Evolutionary conservation across 805 yeast genomes (phyloP).

Genomic region (Hanseniaspora pseudoguilliermondii): DNA sequence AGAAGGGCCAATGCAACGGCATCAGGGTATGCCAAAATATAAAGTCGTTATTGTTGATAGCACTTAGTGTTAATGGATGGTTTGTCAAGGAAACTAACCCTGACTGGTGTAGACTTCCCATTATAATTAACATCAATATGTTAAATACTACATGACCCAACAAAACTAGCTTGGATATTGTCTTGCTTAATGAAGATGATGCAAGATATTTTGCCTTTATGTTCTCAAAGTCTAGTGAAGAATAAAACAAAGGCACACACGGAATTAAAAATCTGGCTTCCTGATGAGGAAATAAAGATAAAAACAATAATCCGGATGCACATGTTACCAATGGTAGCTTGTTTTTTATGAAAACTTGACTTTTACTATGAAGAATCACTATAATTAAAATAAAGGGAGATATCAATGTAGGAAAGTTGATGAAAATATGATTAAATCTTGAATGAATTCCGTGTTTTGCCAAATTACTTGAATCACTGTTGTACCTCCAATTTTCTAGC

Average conservation of each 20-base stretch:
- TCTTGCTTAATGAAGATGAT: not conserved
- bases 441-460: conserved; percentile 76
- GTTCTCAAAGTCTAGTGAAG: not conserved
- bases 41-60: not conserved
- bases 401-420: conserved; percentile 65
- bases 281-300: conserved; percentile 70
- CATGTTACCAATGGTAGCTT: conserved; percentile 54
- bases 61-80: not conserved
- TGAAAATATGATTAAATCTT: conserved; percentile 54
- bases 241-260: conserved; percentile 48
- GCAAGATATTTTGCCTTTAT: not conserved
- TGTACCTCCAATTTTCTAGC: conserved; percentile 62
- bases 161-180: not conserved
- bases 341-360: conserved; percentile 22
- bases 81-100: conserved; percentile 66
- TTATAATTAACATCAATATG: conserved; percentile 39
- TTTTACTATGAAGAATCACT: conserved; percentile 21
- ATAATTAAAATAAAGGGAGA: conserved; percentile 57
- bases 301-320: conserved; percentile 36
- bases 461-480: conserved; percentile 45
- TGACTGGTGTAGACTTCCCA: conserved; percentile 82
- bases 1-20: conserved; percentile 11
- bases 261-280: conserved; percentile 84
- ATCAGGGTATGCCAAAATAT: conserved; percentile 9
- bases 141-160: not conserved